Percentiles rank a stretch among this genome's conserved stretches.
phyloP scores from a whole-genome alignment of 2,329 filamentous ascomycete species.

The Diaporthe vaccinii region DNA sequence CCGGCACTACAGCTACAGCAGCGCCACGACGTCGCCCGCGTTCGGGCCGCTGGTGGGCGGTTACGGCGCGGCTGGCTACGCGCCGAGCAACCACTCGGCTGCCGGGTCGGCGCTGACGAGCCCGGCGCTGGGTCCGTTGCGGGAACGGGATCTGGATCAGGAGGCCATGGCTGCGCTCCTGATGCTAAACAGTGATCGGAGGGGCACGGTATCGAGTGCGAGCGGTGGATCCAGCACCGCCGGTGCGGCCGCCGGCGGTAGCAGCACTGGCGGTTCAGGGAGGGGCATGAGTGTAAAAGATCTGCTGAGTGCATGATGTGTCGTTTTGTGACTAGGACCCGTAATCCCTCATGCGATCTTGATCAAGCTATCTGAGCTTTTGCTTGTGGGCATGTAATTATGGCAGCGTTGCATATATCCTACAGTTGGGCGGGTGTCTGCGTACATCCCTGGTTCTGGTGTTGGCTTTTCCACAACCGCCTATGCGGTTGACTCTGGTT shows the following conservation, averaged over 20 bases:
- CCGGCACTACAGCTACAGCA: slow-evolving; percentile 59
- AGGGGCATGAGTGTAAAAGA: slow-evolving; percentile 69
- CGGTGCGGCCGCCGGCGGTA: slow-evolving; percentile 45
- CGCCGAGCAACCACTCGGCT: slow-evolving; percentile 51
- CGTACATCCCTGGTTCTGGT: not conserved
- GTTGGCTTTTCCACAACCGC: not conserved
- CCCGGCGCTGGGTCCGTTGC: slow-evolving; percentile 63
- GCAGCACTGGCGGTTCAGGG: not conserved
- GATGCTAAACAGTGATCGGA: slow-evolving; percentile 87
- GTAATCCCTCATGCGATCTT: not conserved
- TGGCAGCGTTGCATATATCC: not conserved
- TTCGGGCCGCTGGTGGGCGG: slow-evolving; percentile 63
- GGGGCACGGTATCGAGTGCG: slow-evolving; percentile 56
- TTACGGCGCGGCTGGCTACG: slow-evolving; percentile 53
- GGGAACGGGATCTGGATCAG: slow-evolving; percentile 72
- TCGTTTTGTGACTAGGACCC: not conserved
- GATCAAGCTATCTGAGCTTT: not conserved
- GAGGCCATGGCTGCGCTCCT: slow-evolving; percentile 88
- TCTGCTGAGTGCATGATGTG: slow-evolving; percentile 63
- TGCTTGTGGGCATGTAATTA: not conserved
- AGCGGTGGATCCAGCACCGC: slow-evolving; percentile 39
- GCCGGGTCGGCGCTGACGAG: slow-evolving; percentile 70
- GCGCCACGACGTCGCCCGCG: slow-evolving; percentile 59
- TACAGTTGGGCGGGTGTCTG: not conserved
- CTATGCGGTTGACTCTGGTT: not conserved